Evolutionary conservation across 2,329 filamentous ascomycete species (phyloP), one percentile per base, ranked within the genome.

Genomic region (Rutstroemia sp.): DNA sequence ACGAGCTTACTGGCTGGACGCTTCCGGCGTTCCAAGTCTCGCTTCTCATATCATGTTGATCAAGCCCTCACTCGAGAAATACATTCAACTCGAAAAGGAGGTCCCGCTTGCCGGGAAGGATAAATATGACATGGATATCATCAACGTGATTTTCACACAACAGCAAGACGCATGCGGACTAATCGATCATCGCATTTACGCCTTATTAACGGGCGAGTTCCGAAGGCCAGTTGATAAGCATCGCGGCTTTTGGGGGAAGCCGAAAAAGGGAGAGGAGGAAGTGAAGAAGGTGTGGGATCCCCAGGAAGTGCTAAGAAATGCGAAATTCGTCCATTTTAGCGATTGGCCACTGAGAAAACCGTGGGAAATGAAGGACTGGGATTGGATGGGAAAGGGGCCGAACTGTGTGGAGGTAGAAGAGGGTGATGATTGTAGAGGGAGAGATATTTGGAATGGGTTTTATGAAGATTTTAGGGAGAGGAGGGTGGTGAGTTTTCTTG

Each of bases 311-410:
- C 66, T 77, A 34, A 67, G 71, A 4, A 77, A 82, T 60, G 78
- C 80, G 2, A 82, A 80, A 56, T 70, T 82, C 1, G 74, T 85
- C 4, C 81, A 84, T 66, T 85, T 84, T 65, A 79, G 75, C 19
- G 81, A 85, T 65, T 79, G 77, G 75, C 81, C 81, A 2, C 59
- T 82, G 52, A 78, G 79, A 3, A 83, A 84, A 62, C 81, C 81
- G 1, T 83, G 79, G 79, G 44, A 79, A 78, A 37, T 60, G 45
- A 39, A 51, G 6, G 41, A 63, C 27, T n/a, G 56, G 19, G 49
- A 51, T 5, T 56, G 58, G 23, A 39, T 48, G 5, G 50, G 53
- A 34, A 49, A 21, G 27, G 51, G 37, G 1, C 66, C 66, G 5
- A 48, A 58, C 18, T 69, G 66, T 55, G 56, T 46, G 16, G 23